Evolutionary conservation across 257 asterid species (phyloP), one percentile per base, ranked within the genome.

Genomic region (Galeopsis tetrahit): DNA sequence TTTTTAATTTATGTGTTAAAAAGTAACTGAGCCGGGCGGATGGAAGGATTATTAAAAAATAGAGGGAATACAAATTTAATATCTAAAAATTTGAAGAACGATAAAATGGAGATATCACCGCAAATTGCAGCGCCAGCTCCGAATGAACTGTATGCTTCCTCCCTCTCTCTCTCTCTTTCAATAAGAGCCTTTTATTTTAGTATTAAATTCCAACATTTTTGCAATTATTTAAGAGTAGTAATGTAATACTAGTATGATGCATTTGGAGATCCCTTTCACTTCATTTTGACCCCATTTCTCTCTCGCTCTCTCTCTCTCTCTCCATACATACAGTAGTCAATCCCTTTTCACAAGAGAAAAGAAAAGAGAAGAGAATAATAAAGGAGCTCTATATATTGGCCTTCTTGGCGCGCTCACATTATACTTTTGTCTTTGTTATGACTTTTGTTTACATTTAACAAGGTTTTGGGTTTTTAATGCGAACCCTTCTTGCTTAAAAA

Each of bases 331-430:
- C 28, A 21, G 28, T 21, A 21, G 28, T 21, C 28, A 21, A 21
- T 21, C 28, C 28, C 6, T 71, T 10, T 62, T n/a, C 77, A 38
- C 7, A 9, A 52, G 36, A 48, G 40, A 43, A 56, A 69, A 44
- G 28, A 21, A 1, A 21, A 21, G 28, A 21, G 28, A 21, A 21
- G 28, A 21, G 28, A 21, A 21, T 21, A 21, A 21, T 21, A 21
- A 63, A 73, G n/a, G n/a, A n/a, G 68, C 72, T 82, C 80, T 85
- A 74, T 80, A 76, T 81, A 82, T 68, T 66, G 70, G 75, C 74
- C 52, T 63, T 74, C 71, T 77, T 68, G 39, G 75, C 66, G 52
- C 56, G 57, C 84, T 75, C 85, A 75, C 81, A 65, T 78, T 80
- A 55, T 44, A 35, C 8, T 63, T 17, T 35, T 10, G 2, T 42